Base-by-base conservation (phyloP, 2,329 filamentous ascomycete species). In the Botrytis deweyae region DNA sequence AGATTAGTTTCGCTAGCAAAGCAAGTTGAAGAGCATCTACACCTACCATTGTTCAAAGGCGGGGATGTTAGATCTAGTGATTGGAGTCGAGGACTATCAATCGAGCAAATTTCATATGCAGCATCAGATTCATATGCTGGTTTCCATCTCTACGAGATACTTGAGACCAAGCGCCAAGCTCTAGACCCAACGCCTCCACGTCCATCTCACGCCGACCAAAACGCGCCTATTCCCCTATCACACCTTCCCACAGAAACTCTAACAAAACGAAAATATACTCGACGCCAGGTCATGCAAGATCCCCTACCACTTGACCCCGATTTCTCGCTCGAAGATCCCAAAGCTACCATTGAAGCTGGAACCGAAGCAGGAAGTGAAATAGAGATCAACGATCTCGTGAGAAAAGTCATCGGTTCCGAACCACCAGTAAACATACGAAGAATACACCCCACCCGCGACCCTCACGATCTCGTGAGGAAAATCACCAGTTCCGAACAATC, bases 41-140 rank as follows among this genome's bases (percentile, higher is more conserved):
- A 88, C 8, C 84, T 97, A 62, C 94, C 94, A 3, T 81, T 98
- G 74, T 91, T 87, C 80, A 98, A 97, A 81, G 93, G 89, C 1
- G 93, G 89, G 2, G 80, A 82, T 1, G 92, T 97, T 2, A 88
- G 95, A 29, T 86, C 86, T 1, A 91, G 93, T 76, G 87, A 95
- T 80, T 98, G 95, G 95, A 89, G 89, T 42, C 83, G 85, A 74
- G 79, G 84, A 0, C 83, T 98, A 49, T 86, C 84, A 33, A 83
- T 87, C 76, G 81, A 88, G 16, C 95, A 98, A 80, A 87, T 93
- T 29, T 82, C 87, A 69, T 94, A 95, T 82, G 90, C 93, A 16
- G 94, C 93, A 20, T 91, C 93, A 0, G 94, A 97, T 81, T 92
- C 93, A 0, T 98, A 97, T 80, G 94, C 92, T 74, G 89, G 90